phyloP scores from a whole-genome alignment of 805 yeast species.

The Cyberlindnera euphorbiiphila region DNA sequence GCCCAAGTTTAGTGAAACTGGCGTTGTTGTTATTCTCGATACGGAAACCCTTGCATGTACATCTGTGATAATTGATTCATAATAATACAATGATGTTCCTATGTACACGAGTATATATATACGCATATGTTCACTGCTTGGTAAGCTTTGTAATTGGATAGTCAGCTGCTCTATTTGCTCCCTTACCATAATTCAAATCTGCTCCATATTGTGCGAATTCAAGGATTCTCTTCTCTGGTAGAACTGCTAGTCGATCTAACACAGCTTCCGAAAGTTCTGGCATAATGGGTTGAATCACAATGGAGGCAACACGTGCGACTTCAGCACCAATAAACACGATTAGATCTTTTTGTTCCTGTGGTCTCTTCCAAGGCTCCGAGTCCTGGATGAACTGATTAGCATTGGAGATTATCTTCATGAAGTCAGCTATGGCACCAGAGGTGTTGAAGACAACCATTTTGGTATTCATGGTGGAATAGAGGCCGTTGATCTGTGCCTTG shows the following conservation, averaged over 20 bases:
- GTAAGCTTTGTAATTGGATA: conserved; percentile 41
- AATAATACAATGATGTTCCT: conserved; percentile 1
- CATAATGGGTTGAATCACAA: conserved; percentile 67
- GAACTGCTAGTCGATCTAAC: conserved; percentile 62
- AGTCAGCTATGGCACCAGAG: conserved; percentile 48
- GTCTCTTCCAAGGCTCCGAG: conserved; percentile 69
- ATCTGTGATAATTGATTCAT: conserved; percentile 33
- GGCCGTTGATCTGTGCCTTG: conserved; percentile 30
- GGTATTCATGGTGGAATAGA: conserved; percentile 38
- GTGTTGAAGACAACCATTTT: conserved; percentile 47
- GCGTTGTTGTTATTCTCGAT: conserved; percentile 61
- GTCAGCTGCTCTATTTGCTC: conserved; percentile 49
- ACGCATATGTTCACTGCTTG: conserved; percentile 9
- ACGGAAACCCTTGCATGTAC: conserved; percentile 52
- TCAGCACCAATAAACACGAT: conserved; percentile 68
- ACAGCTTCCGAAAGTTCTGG: conserved; percentile 58
- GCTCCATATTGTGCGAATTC: conserved; percentile 48
- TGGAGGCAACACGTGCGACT: conserved; percentile 59
- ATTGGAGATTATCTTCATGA: conserved; percentile 56
- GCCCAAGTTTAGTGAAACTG: conserved; percentile 67
- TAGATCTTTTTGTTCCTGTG: conserved; percentile 40
- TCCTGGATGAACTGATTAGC: conserved; percentile 68
- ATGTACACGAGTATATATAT: too few relatives aligned
- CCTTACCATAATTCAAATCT: conserved; percentile 58
- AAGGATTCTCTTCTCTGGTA: conserved; percentile 34